phyloP scores from a whole-genome alignment of 805 yeast genomes.

The Candida railenensis region DNA sequence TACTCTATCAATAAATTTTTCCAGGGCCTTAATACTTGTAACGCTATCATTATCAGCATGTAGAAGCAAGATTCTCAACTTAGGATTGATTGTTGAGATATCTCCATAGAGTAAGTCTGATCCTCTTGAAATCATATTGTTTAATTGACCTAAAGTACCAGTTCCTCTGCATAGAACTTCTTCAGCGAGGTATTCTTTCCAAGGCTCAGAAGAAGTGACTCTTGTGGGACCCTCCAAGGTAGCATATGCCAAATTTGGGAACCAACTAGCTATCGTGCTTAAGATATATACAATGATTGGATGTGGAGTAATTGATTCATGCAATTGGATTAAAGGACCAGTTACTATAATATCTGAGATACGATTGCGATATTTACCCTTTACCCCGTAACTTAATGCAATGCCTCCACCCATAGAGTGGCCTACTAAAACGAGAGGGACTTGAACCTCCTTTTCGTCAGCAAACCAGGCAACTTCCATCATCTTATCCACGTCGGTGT shows the following conservation, averaged over 20 bases:
- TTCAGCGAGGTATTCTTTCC: conserved; percentile 8
- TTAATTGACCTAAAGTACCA: conserved; percentile 9
- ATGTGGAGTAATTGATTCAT: not conserved
- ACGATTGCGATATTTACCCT: conserved; percentile 9
- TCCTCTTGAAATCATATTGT: conserved; percentile 8
- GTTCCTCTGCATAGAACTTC: conserved; percentile 6
- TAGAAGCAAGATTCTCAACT: conserved; percentile 8
- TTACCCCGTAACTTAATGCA: conserved; percentile 7
- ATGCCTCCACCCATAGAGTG: conserved; percentile 15
- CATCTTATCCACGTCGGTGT: conserved; percentile 10
- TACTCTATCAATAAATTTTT: conserved; percentile 4
- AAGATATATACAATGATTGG: not conserved
- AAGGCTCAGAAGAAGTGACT: conserved; percentile 3
- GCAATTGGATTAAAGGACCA: conserved; percentile 7
- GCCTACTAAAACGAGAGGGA: conserved; percentile 6
- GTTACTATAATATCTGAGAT: conserved; percentile 4
- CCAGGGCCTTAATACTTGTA: conserved; percentile 4
- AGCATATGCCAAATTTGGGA: conserved; percentile 1
- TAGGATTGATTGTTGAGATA: not conserved
- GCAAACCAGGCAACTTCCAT: conserved; percentile 6
- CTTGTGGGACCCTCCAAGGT: conserved; percentile 2
- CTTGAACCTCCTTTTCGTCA: not conserved
- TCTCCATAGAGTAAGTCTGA: conserved; percentile 2
- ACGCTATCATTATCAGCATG: conserved; percentile 9
- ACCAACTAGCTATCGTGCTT: not conserved